phyloP scores from a whole-genome alignment of 331 rosid species.

The Stylosanthes scabra region DNA sequence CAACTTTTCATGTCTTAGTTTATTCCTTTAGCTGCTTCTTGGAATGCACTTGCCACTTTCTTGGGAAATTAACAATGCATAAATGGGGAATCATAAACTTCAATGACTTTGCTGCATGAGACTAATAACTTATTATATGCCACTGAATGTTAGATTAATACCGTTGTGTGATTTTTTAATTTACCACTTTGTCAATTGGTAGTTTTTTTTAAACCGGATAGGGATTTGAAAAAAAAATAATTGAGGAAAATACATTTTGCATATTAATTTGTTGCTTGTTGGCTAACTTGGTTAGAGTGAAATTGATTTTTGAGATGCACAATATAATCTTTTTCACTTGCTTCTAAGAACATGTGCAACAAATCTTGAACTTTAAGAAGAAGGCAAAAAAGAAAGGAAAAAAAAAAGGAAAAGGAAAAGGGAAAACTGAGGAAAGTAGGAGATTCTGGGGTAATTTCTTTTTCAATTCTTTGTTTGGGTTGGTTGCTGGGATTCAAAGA shows the following conservation, averaged over 20 bases:
- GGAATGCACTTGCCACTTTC: conserved; percentile 9
- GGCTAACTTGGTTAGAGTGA: conserved; percentile 17
- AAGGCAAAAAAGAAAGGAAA: not conserved
- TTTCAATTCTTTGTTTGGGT: not conserved
- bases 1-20: conserved; percentile 20
- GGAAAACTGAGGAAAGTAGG: not conserved
- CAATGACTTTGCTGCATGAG: conserved; percentile 18
- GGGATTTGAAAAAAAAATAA: no score
- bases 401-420: conserved; percentile 8
- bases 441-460: conserved; percentile 1
- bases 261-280: not conserved
- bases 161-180: not conserved
- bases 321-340: conserved; percentile 4
- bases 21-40: conserved; percentile 24
- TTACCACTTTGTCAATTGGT: no score
- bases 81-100: conserved; percentile 26
- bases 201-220: no score
- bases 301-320: conserved; percentile 9
- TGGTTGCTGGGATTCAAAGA: conserved; percentile 19
- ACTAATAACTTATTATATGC: conserved; percentile 23
- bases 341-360: conserved; percentile 16
- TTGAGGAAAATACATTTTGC: conserved; percentile 25
- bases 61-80: conserved; percentile 32
- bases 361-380: conserved; percentile 20
- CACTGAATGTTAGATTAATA: conserved; percentile 14